A percentile compares a stretch with the other conserved stretches of the same genome.
Evolutionary conservation across 331 rosid genomes (phyloP).

Genomic region (Quercus lobata): DNA sequence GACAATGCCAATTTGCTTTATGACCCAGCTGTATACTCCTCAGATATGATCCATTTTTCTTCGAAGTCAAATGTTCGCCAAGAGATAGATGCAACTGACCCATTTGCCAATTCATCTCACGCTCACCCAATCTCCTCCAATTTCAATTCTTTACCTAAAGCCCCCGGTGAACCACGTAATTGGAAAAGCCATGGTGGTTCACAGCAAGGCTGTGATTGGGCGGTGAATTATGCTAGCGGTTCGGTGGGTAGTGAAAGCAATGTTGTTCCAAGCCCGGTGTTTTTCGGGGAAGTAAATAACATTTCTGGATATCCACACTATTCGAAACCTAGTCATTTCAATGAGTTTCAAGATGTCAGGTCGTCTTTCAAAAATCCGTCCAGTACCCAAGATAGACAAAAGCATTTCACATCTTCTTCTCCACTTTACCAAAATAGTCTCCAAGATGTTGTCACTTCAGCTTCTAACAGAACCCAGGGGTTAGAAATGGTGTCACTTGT

Average conservation of each 20-base stretch:
- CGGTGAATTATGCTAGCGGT: slow-evolving; percentile 35
- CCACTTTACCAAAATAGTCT: slow-evolving; percentile 42
- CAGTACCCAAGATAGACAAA: slow-evolving; percentile 20
- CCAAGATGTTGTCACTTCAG: slow-evolving; percentile 57
- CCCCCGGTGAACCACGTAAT: slow-evolving; percentile 22
- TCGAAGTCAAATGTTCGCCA: slow-evolving; percentile 28
- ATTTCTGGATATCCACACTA: slow-evolving; percentile 21
- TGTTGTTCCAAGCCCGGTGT: slow-evolving; percentile 12
- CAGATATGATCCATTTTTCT: slow-evolving; percentile 44
- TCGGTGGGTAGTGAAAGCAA: slow-evolving; percentile 18
- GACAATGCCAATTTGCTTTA: slow-evolving; percentile 51
- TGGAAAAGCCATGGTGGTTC: slow-evolving; percentile 37
- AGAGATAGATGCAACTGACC: slow-evolving; percentile 17
- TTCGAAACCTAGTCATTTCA: slow-evolving; percentile 20
- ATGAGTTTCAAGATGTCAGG: slow-evolving; percentile 21
- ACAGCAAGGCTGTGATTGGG: slow-evolving; percentile 56
- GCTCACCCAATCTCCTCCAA: background rate
- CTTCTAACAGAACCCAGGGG: slow-evolving; percentile 34
- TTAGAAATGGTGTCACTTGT: slow-evolving; percentile 29
- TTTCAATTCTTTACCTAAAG: slow-evolving; percentile 23
- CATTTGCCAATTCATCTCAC: slow-evolving; percentile 16
- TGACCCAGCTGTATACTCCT: slow-evolving; percentile 33
- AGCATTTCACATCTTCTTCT: slow-evolving; percentile 29
- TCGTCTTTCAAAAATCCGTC: slow-evolving; percentile 16
- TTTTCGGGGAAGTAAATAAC: slow-evolving; percentile 21